Evolutionary conservation across 805 yeast genomes (phyloP).

Genomic region (Saccharomycopsis microspora): DNA sequence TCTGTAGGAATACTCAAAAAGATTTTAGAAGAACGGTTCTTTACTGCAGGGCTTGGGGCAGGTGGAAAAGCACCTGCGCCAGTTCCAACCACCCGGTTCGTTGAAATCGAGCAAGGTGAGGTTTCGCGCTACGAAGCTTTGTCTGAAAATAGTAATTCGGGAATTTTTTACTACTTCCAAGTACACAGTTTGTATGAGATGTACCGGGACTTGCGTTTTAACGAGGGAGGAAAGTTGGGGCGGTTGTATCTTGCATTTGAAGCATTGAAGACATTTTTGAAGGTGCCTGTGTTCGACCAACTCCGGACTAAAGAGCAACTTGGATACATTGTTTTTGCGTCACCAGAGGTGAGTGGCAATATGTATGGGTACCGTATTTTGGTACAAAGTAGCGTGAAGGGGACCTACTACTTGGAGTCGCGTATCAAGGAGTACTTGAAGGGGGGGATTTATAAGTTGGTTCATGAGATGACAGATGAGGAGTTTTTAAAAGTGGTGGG

Average conservation of each 20-base stretch:
- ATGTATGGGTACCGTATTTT: conserved; percentile 50
- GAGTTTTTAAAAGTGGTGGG: conserved; percentile 61
- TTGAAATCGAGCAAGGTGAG: conserved; percentile 28
- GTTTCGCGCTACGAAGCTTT: conserved; percentile 35
- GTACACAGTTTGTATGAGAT: conserved; percentile 30
- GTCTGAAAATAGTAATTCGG: conserved; percentile 66
- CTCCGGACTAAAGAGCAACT: conserved; percentile 89
- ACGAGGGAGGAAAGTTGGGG: not conserved
- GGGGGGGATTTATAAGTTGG: conserved; percentile 28
- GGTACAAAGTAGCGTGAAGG: conserved; percentile 67
- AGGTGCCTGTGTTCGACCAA: conserved; percentile 84
- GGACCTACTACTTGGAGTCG: conserved; percentile 60
- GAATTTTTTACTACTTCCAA: conserved; percentile 70
- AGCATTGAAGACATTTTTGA: conserved; percentile 57
- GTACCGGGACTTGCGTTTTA: not conserved
- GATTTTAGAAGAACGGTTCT: not conserved
- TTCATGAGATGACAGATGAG: conserved; percentile 43
- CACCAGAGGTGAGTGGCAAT: conserved; percentile 29
- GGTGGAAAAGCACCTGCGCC: not conserved
- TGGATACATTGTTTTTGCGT: conserved; percentile 88
- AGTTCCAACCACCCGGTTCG: conserved; percentile 23
- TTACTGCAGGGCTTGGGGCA: not conserved
- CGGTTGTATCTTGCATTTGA: conserved; percentile 36
- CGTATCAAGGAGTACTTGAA: conserved; percentile 63
- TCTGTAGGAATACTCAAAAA: not conserved